Percentiles rank a stretch among this genome's conserved stretches.
phyloP scores from a whole-genome alignment of 2,329 filamentous ascomycete genomes.

The Beauveria bassiana region DNA sequence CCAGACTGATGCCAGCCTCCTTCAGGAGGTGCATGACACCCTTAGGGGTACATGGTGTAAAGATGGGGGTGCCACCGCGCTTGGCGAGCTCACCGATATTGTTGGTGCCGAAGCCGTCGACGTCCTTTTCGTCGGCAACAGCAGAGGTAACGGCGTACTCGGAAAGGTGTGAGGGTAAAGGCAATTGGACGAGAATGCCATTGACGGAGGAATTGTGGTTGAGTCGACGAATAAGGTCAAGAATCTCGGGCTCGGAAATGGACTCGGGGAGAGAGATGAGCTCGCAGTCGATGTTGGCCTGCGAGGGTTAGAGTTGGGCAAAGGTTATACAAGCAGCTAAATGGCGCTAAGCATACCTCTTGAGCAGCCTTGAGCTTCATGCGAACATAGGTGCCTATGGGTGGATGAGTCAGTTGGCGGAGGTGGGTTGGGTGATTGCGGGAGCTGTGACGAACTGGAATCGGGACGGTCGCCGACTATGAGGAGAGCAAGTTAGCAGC shows the following conservation, averaged over 20 bases:
- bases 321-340: background rate
- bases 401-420: slow-evolving; percentile 28
- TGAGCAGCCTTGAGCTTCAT: slow-evolving; percentile 98
- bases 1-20: slow-evolving; percentile 73
- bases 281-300: slow-evolving; percentile 87
- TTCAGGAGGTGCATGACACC: slow-evolving; percentile 90
- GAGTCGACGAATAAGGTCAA: slow-evolving; percentile 70
- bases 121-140: slow-evolving; percentile 90
- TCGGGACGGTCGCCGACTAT: slow-evolving; percentile 87
- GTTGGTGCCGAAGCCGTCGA: slow-evolving; percentile 87
- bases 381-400: slow-evolving; percentile 86
- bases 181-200: slow-evolving; percentile 89
- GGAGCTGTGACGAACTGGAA: slow-evolving; percentile 53
- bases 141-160: slow-evolving; percentile 87
- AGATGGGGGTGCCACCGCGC: slow-evolving; percentile 80
- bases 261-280: slow-evolving; percentile 75
- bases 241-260: slow-evolving; percentile 75
- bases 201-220: slow-evolving; percentile 85
- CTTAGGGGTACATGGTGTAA: slow-evolving; percentile 93
- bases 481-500: slow-evolving; percentile 17
- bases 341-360: slow-evolving; percentile 51
- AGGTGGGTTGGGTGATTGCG: slow-evolving; percentile 10
- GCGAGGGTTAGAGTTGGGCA: background rate
- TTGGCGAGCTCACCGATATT: slow-evolving; percentile 98
- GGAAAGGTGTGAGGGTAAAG: slow-evolving; percentile 79